A percentile compares a stretch with the other conserved stretches of the same genome.
These are phyloP conservation scores for Tympanopsis confertula DNA, from an alignment of 2,329 filamentous ascomycete genomes.

Conservation along the genomic window DNA sequence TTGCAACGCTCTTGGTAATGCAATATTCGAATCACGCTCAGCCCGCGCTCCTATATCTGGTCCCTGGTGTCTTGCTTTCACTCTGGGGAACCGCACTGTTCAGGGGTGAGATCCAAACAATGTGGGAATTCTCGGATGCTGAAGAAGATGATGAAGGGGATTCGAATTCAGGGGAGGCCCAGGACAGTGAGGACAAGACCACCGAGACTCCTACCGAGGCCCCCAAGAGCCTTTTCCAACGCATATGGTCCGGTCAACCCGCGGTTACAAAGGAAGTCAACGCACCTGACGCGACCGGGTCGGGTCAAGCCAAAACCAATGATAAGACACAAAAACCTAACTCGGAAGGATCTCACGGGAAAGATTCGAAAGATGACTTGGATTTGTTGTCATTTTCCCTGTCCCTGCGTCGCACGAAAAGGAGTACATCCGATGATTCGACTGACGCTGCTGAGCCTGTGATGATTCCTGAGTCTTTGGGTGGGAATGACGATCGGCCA, in stretches of 20 bases:
- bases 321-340: not conserved
- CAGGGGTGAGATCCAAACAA: slow-evolving; percentile 40
- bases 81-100: slow-evolving; percentile 48
- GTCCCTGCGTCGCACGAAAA: too few relatives aligned
- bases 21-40: slow-evolving; percentile 50
- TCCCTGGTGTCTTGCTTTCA: slow-evolving; percentile 47
- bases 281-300: not conserved
- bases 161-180: slow-evolving; percentile 8
- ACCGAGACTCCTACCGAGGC: not conserved
- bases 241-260: not conserved
- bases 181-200: not conserved
- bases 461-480: too few relatives aligned
- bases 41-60: slow-evolving; percentile 54
- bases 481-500: too few relatives aligned
- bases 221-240: not conserved
- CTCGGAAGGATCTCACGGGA: not conserved
- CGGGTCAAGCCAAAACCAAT: not conserved
- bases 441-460: too few relatives aligned
- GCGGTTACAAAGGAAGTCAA: not conserved
- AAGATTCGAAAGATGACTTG: not conserved
- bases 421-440: too few relatives aligned
- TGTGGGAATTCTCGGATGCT: slow-evolving; percentile 48
- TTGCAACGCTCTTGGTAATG: slow-evolving; percentile 49
- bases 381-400: not conserved
- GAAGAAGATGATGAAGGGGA: slow-evolving; percentile 5